These are phyloP conservation scores for Paraconiothyrium brasiliense DNA, from an alignment of 2,329 filamentous ascomycete genomes.

Conservation along the genomic window DNA sequence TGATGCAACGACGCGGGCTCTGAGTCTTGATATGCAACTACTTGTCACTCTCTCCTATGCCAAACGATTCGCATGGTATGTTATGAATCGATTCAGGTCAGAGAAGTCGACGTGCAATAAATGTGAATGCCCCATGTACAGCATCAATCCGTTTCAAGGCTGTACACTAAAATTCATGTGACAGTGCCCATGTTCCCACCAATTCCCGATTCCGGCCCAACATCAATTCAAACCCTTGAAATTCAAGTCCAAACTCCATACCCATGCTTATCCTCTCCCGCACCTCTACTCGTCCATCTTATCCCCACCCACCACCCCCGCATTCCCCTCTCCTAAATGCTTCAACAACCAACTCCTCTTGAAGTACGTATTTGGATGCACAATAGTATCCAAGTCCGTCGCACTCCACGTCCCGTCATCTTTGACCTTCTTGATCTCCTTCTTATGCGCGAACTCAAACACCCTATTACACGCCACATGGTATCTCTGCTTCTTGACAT, in stretches of 20 bases:
- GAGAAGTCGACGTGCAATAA: no score
- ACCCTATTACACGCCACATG: slow-evolving; percentile 97
- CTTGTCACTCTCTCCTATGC: no score
- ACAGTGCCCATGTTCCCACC: no score
- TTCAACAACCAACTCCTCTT: slow-evolving; percentile 92
- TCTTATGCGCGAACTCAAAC: slow-evolving; percentile 86
- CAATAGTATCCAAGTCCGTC: slow-evolving; percentile 89
- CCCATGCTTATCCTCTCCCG: not conserved
- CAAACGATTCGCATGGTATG: no score
- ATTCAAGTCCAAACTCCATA: not conserved
- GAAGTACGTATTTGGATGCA: slow-evolving; percentile 98
- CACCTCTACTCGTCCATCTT: slow-evolving; percentile 46
- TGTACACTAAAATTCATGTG: no score
- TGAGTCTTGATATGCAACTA: no score
- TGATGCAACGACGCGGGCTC: no score
- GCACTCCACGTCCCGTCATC: slow-evolving; percentile 60
- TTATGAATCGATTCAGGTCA: no score
- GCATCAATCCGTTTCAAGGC: no score
- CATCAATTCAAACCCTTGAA: no score
- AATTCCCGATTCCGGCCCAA: no score
- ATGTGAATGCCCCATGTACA: no score
- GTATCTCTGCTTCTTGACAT: slow-evolving; percentile 86
- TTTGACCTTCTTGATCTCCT: slow-evolving; percentile 61
- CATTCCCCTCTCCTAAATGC: slow-evolving; percentile 68
- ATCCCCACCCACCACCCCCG: slow-evolving; percentile 40